phyloP scores from a whole-genome alignment of 495 filamentous ascomycete genomes.

The Hypoxylon lienhwacheense region DNA sequence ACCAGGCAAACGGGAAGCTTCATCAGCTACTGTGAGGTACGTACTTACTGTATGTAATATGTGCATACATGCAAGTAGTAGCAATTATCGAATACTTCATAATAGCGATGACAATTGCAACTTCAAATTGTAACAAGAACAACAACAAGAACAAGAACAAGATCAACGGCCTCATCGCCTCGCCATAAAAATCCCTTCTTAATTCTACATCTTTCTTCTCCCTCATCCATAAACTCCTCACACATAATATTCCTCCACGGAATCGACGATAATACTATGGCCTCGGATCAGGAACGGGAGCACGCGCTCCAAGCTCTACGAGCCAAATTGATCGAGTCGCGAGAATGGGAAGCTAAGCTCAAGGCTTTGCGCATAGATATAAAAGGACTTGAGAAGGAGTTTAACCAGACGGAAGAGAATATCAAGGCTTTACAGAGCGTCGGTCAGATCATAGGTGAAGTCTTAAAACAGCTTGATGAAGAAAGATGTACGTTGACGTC shows the following conservation, averaged over 20 bases:
- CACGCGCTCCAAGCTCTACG: constrained; percentile 88
- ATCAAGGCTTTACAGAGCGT: constrained; percentile 99
- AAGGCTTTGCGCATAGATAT: constrained; percentile 90
- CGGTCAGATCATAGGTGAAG: constrained; percentile 98
- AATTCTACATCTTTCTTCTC: neutral
- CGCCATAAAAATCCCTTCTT: neutral
- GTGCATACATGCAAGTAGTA: neutral
- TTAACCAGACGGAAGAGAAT: constrained; percentile 96
- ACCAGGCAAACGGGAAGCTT: constrained; percentile 36
- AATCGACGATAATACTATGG: constrained; percentile 35
- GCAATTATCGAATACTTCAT: too few relatives aligned
- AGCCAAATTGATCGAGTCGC: constrained; percentile 88
- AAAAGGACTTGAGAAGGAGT: constrained; percentile 91
- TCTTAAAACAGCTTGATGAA: constrained; percentile 97
- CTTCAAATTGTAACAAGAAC: neutral
- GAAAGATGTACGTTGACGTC: constrained; percentile 78
- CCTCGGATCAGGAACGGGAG: constrained; percentile 66
- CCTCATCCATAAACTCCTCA: too few relatives aligned
- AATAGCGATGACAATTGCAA: neutral
- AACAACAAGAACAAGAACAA: neutral
- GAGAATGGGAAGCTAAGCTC: constrained; percentile 98
- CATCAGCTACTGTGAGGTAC: constrained; percentile 34
- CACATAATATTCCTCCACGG: constrained; percentile 4
- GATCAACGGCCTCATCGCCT: neutral
- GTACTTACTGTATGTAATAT: too few relatives aligned